Evolutionary conservation across 306 rosid species (phyloP), one percentile per base, ranked within the genome.

Genomic region (Glycine tomentella): DNA sequence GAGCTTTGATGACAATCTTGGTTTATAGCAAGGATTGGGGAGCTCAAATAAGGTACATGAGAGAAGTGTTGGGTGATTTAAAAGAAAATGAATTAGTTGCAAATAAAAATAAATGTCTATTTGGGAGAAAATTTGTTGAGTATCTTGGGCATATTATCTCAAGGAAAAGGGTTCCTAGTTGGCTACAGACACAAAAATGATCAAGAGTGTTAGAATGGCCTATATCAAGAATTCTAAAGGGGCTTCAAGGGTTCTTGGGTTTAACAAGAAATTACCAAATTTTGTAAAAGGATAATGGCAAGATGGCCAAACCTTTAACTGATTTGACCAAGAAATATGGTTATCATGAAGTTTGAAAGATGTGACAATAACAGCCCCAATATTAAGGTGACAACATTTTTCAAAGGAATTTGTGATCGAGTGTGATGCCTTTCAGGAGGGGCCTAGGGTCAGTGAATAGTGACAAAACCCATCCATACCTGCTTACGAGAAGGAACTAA

Each of bases 71-170:
- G 40, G 46, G 4, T 34, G 17, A 33, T 62, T 34, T 5, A 62
- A 62, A 62, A 62, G 42, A 62, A 33, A 33, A 33, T 12, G 16
- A 33, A 34, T 6, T 33, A 62, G 45, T 62, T 33, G 9, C 45
- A 34, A 33, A 62, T 34, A 61, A 31, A 61, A 61, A 25, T 9
- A 9, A 31, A 16, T 7, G 63, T 56, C 11, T 7, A 56, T 14
- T 16, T 53, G 59, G 20, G 59, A 53, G 59, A 53, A 53, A 53
- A 53, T 14, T 53, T 5, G 59, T 53, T 53, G 25, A 53, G 20
- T 53, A 53, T 53, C 59, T 53, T 53, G 59, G 59, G 20, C 59
- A 53, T 53, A 53, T n/a, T 53, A 12, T 53, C 59, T n/a, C 20
- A 53, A 53, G 59, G 25, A 53, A 53, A 53, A 53, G 59, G 25